phyloP scores from a whole-genome alignment of 768 basidiomycete species.

The Nidula microcarpa region DNA sequence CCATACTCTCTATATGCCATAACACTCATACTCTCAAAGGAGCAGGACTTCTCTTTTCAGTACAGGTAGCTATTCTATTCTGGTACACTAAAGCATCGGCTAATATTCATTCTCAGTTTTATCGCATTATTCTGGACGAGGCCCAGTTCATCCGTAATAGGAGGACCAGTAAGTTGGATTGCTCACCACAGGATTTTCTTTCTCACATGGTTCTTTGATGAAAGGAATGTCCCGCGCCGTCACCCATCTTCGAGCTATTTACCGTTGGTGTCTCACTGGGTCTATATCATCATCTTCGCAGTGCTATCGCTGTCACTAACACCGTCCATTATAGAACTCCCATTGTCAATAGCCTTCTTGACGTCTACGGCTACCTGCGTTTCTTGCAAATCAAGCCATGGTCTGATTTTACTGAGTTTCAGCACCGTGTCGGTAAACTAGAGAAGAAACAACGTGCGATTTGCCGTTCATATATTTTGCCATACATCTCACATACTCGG shows the following conservation, averaged over 20 bases:
- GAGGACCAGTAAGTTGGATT: constrained; percentile 35
- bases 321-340: constrained; percentile 40
- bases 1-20: no score
- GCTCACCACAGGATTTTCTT: neutral
- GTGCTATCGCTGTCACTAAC: neutral
- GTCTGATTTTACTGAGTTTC: constrained; percentile 43
- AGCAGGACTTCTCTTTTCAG: neutral
- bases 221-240: constrained; percentile 52
- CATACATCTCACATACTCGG: neutral
- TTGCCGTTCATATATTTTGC: constrained; percentile 1
- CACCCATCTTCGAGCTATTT: constrained; percentile 43
- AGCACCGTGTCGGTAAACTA: constrained; percentile 25
- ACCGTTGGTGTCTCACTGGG: constrained; percentile 72
- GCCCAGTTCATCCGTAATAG: constrained; percentile 53
- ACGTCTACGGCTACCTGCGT: constrained; percentile 47
- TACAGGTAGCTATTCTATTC: neutral
- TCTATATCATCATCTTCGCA: constrained; percentile 13
- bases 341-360: constrained; percentile 58
- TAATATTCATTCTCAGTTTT: constrained; percentile 25
- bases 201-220: neutral
- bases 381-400: constrained; percentile 43
- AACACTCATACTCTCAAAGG: neutral
- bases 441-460: constrained; percentile 54
- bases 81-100: neutral
- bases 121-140: constrained; percentile 53